Base-by-base conservation (phyloP, 169 alveolate species). In the Perkinsus chesapeaki region DNA sequence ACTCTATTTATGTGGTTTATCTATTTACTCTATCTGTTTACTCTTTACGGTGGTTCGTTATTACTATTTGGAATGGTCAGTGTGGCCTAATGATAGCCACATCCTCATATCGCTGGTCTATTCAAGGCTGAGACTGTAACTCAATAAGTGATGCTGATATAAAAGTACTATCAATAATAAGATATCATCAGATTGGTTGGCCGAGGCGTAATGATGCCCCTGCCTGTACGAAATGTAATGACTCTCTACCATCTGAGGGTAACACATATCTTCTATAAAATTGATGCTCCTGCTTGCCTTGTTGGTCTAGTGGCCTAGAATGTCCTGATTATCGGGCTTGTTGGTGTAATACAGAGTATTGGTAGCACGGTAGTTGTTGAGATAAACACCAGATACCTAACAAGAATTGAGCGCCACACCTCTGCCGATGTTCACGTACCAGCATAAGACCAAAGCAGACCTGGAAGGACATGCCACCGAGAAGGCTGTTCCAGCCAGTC, bases 331-430 rank as follows among this genome's bases (percentile, higher is more conserved):
- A 34, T 60, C 82, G 31, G 82, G 82, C 31, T 60, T 60, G 82
- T 60, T 60, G 82, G 82, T 60, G 82, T 60, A 60, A 34, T 60
- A 60, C 36, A 60, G 82, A 60, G 82, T 60, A 60, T 60, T 7
- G 82, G 82, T 60, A 60, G 82, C 82, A 60, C 82, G 82, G 82
- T 60, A 60, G 82, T 60, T 60, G 23, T 60, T 60, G 82, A 60
- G 82, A 60, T 60, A 60, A 60, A 60, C 82, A 12, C 82, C 82
- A 16, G 82, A 60, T 60, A 60, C 82, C 82, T 60, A 60, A 60
- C 23, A 16, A 12, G 82, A 16, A 60, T 60, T 1, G n/a, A n/a
- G n/a, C n/a, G n/a, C n/a, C n/a, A n/a, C n/a, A 60, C 82, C 31
- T 23, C 82, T 23, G 82, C 82, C 3, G 23, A 23, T 1, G 82